A percentile compares a stretch with the other conserved stretches of the same genome.
phyloP scores from a whole-genome alignment of 208 protist species.

The Wallacemonas collosoma region DNA sequence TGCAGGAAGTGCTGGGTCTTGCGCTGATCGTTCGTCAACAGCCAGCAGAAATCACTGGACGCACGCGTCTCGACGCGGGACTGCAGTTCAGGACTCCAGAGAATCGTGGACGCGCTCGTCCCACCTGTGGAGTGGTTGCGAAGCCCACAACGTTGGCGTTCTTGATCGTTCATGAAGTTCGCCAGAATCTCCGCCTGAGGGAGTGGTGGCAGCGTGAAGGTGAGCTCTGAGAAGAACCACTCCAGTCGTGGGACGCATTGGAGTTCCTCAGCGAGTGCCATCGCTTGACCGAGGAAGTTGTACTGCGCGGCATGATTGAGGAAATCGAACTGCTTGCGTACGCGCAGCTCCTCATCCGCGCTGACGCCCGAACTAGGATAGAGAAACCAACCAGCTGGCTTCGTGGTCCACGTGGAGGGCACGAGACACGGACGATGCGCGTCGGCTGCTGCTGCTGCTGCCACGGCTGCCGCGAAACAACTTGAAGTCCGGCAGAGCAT shows the following conservation, averaged over 20 bases:
- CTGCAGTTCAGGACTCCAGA: constrained; percentile 74
- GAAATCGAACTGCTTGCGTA: constrained; percentile 79
- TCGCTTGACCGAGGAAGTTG: constrained; percentile 72
- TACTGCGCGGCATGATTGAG: constrained; percentile 84
- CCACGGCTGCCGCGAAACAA: not conserved
- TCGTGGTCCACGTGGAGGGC: constrained; percentile 64
- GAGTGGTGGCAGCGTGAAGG: constrained; percentile 69
- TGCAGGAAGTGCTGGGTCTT: constrained; percentile 84
- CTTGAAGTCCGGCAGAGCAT: constrained; percentile 6
- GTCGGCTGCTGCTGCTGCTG: constrained; percentile 5
- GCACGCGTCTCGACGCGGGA: constrained; percentile 53
- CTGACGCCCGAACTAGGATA: constrained; percentile 42
- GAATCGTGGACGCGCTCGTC: constrained; percentile 58
- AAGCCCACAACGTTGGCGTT: constrained; percentile 72
- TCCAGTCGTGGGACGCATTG: constrained; percentile 70
- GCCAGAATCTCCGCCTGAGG: constrained; percentile 67
- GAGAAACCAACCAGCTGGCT: constrained; percentile 71
- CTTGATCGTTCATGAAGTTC: constrained; percentile 87
- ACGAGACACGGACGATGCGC: constrained; percentile 27
- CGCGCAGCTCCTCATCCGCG: constrained; percentile 54
- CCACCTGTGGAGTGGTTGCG: constrained; percentile 66
- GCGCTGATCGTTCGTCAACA: constrained; percentile 66
- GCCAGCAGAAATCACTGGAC: constrained; percentile 80
- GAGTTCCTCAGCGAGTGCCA: constrained; percentile 83
- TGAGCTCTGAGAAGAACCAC: constrained; percentile 86